Conservation (phyloP, 176 grass and related monocot genomes). For the Triticum aestivum region IWGSC_CS_RefSeq_v2.1 NC_057797.1:166847174-166847673, state of each 20-base stretch:
- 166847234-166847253: too few relatives aligned
- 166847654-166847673: conserved; percentile 31
- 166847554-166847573: neutral
- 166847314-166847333: too few relatives aligned
- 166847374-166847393: too few relatives aligned
- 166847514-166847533: neutral
- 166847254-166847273: too few relatives aligned
- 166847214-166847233: too few relatives aligned
- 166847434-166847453: neutral
- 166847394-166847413: too few relatives aligned
- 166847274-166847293: too few relatives aligned
- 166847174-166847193: too few relatives aligned
- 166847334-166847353: too few relatives aligned
- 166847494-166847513: neutral
- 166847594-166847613: neutral
- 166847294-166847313: too few relatives aligned
- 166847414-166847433: neutral
- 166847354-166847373: too few relatives aligned
- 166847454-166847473: neutral
- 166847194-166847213: too few relatives aligned
- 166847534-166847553: conserved; percentile 9
- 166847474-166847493: neutral
- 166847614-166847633: conserved; percentile 8
- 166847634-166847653: conserved; percentile 17
- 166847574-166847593: conserved; percentile 5